Percentiles rank a stretch among this genome's conserved stretches.
Evolutionary conservation across 1,284 basidiomycete genomes (phyloP).

Genomic region (Melanopsichium pennsylvanicum): DNA sequence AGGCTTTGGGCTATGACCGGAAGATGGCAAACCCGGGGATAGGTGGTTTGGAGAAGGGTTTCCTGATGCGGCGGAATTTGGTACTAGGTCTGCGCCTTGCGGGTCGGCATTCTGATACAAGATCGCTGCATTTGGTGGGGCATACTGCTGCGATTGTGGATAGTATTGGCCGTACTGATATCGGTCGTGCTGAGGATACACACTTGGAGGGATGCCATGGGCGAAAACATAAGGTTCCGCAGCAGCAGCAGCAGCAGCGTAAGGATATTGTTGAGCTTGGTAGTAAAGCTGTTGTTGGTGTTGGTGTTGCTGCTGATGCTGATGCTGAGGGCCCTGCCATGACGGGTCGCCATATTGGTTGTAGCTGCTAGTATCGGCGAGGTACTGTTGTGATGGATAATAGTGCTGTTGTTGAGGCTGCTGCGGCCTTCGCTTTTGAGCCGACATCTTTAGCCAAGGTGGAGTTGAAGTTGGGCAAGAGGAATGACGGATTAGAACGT

Average conservation of each 20-base stretch:
- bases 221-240: conserved; percentile 8
- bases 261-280: conserved; percentile 18
- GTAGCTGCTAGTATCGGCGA: no score
- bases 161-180: background rate
- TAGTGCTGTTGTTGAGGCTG: conserved; percentile 17
- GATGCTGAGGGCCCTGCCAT: conserved; percentile 8
- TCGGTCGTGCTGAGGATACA: conserved; percentile 4
- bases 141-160: conserved; percentile 1
- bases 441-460: conserved; percentile 27
- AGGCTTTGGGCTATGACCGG: conserved; percentile 19
- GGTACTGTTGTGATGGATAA: no score
- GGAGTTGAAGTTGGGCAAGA: no score
- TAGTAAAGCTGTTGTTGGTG: conserved; percentile 11
- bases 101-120: conserved; percentile 6
- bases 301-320: background rate
- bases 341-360: conserved; percentile 4
- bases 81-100: conserved; percentile 1
- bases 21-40: conserved; percentile 7
- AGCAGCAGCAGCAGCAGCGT: no score
- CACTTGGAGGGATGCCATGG: background rate
- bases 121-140: background rate
- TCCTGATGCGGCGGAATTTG: background rate
- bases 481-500: no score
- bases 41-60: conserved; percentile 8
- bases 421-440: conserved; percentile 6